Evolutionary conservation across 805 yeast species (phyloP).

Genomic region (Ogataea nakhonphanomensis): DNA sequence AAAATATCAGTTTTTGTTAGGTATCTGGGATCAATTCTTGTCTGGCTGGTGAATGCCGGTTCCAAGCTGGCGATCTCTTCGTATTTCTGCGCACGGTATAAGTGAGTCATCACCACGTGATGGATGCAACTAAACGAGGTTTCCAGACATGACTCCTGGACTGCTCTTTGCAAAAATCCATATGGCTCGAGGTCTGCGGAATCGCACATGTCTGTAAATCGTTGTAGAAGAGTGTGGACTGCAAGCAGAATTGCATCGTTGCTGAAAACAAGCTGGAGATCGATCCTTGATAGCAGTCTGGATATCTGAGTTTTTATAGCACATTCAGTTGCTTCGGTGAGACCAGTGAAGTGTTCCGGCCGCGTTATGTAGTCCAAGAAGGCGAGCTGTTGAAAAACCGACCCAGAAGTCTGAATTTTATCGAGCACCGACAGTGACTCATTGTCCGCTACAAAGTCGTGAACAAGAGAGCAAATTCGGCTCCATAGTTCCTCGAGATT

Average conservation of each 20-base stretch:
- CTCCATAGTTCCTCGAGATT: conserved; percentile 5
- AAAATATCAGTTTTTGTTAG: conserved; percentile 13
- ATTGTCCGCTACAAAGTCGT: conserved; percentile 4
- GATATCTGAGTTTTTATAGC: background rate
- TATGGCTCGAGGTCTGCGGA: background rate
- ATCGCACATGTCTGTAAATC: conserved; percentile 2
- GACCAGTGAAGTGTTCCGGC: too few relatives aligned
- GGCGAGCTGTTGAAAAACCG: conserved; percentile 3
- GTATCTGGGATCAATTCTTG: conserved; percentile 14
- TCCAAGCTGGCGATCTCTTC: background rate
- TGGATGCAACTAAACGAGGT: conserved; percentile 7
- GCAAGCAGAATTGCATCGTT: conserved; percentile 1
- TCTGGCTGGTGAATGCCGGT: background rate
- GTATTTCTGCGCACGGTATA: background rate
- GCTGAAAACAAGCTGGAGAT: background rate
- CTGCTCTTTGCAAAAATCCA: background rate
- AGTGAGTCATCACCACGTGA: conserved; percentile 5
- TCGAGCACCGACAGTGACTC: background rate
- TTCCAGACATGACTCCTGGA: background rate
- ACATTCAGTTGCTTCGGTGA: too few relatives aligned
- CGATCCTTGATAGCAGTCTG: background rate
- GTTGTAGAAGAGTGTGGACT: conserved; percentile 11
- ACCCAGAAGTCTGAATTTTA: background rate
- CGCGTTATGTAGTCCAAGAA: background rate
- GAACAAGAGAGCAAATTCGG: background rate